These are phyloP conservation scores for Acaromyces ingoldii DNA, from an alignment of 1,284 basidiomycete genomes.

Conservation along the genomic window DNA sequence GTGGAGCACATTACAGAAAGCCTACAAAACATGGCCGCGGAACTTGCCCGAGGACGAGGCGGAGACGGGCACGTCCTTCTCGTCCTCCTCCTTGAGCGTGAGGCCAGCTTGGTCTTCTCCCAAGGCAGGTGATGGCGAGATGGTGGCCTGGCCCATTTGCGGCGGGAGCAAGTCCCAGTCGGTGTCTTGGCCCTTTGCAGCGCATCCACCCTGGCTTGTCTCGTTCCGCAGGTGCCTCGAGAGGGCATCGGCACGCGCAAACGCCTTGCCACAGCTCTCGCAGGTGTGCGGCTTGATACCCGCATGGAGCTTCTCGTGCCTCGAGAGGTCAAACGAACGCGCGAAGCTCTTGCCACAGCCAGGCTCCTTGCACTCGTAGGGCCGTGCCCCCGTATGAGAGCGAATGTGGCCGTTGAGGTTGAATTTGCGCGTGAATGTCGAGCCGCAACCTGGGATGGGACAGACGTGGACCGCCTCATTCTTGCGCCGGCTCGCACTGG, in stretches of 20 bases:
- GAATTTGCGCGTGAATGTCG: slow-evolving; percentile 57
- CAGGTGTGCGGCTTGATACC: slow-evolving; percentile 80
- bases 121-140: too few relatives aligned
- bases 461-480: slow-evolving; percentile 88
- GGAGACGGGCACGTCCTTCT: too few relatives aligned
- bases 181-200: too few relatives aligned
- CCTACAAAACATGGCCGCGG: too few relatives aligned
- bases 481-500: slow-evolving; percentile 77
- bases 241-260: slow-evolving; percentile 34
- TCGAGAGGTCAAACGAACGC: slow-evolving; percentile 93
- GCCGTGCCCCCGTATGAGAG: slow-evolving; percentile 92
- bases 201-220: slow-evolving; percentile 14
- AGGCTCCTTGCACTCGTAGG: slow-evolving; percentile 86
- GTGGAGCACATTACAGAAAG: too few relatives aligned
- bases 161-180: too few relatives aligned
- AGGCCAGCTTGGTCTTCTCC: too few relatives aligned
- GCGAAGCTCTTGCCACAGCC: slow-evolving; percentile 92
- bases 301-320: slow-evolving; percentile 61
- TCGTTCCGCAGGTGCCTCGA: slow-evolving; percentile 36
- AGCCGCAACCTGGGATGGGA: slow-evolving; percentile 89
- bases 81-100: too few relatives aligned
- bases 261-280: slow-evolving; percentile 53
- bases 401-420: slow-evolving; percentile 74
- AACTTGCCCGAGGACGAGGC: too few relatives aligned
- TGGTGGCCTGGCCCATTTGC: too few relatives aligned